Evolutionary conservation across 495 filamentous ascomycete genomes (phyloP), one percentile per base, ranked within the genome.

Genomic region (Platismatia glauca): DNA sequence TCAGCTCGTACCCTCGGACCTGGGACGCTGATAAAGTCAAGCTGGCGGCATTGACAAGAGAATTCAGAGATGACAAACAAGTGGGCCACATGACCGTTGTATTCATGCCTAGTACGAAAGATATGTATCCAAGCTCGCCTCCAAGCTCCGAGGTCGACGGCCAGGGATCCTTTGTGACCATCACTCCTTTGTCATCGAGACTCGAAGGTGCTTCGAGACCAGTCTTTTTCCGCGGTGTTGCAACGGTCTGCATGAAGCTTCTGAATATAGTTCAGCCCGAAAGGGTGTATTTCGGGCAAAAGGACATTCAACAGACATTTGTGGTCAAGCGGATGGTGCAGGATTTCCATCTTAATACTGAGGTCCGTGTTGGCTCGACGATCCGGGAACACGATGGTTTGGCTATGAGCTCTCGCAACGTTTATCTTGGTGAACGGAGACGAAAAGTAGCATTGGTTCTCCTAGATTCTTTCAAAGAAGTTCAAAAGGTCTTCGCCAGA

Each of bases 171-270:
- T 98, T 98, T 68, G 89, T 98, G n/a, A 92, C 84, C 1, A 88
- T 97, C 62, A 93, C 89, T 3, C 95, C 95, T 0, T 74, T 97
- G 3, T 83, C 84, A 11, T 83, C 82, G 57, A 80, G 89, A 52
- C 78, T 97, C 5, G 94, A 98, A 74, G 94, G 94, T 18, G 80
- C 81, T 9, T 88, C 85, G 11, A 77, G 94, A n/a, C 94, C 94
- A 6, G 92, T 95, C 18, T 98, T 98, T 75, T 97, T 98, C 72
- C 78, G 95, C 29, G 94, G 94, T 7, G 94, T 98, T 31, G 93
- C 94, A 33, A 97, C 95, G 15, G 88, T 98, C 15, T 96, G 91
- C 75, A 93, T 91, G 86, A 98, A 98, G 79, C 76, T 98, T 29
- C 94, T 98, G 75, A 97, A 97, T 70, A 89, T 93, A 56, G 86